A percentile compares a stretch with the other conserved stretches of the same genome.
Evolutionary conservation across 495 filamentous ascomycete genomes (phyloP).

Genomic region (Chaetomium fimeti): DNA sequence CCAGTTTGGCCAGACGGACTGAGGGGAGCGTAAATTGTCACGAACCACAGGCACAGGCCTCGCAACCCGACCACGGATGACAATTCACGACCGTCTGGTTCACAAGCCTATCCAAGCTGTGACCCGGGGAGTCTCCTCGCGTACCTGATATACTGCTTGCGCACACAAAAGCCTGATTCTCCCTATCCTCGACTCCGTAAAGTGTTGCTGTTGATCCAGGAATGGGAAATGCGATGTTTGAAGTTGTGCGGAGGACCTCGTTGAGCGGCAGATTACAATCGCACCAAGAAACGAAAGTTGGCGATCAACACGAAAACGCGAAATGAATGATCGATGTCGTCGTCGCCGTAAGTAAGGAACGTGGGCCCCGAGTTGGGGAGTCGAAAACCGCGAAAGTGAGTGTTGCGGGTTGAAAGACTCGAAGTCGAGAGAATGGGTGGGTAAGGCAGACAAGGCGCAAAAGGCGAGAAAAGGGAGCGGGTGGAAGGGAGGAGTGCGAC

Average conservation of each 20-base stretch:
- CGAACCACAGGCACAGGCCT: conserved; percentile 23
- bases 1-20: conserved; percentile 17
- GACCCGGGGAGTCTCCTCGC: conserved; percentile 2
- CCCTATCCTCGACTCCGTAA: neutral
- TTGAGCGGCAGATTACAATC: conserved; percentile 1
- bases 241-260: neutral
- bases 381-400: conserved; percentile 26
- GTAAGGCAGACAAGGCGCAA: conserved; percentile 17
- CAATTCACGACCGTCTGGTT: conserved; percentile 14
- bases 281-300: conserved; percentile 21
- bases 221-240: neutral
- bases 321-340: conserved; percentile 22
- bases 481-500: conserved; percentile 25
- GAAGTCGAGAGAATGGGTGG: conserved; percentile 3
- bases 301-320: conserved; percentile 26
- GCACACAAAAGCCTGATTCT: neutral
- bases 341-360: conserved; percentile 22
- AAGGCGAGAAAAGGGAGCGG: conserved; percentile 20
- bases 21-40: conserved; percentile 18
- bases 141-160: conserved; percentile 2
- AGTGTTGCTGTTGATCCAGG: neutral
- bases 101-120: conserved; percentile 18
- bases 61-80: conserved; percentile 17
- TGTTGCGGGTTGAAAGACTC: conserved; percentile 15
- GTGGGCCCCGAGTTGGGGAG: conserved; percentile 19